These are phyloP conservation scores for Prunus fruticosa DNA, from an alignment of 306 rosid species.

Conservation along the genomic window DNA sequence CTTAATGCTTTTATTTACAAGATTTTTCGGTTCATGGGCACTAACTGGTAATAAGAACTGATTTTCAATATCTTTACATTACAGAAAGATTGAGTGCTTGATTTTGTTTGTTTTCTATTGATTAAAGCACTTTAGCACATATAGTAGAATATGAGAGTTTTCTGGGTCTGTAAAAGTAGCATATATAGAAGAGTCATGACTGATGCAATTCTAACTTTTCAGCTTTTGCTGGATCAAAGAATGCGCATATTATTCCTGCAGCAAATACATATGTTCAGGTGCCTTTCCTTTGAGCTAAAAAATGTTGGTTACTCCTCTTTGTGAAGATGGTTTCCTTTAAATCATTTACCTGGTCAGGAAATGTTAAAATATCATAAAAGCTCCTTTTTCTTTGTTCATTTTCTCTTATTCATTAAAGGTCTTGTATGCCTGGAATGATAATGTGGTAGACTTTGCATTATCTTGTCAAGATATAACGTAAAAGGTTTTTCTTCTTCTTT, in stretches of 20 bases:
- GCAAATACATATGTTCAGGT: conserved; percentile 92
- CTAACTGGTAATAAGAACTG: conserved; percentile 60
- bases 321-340: not conserved
- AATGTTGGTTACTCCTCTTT: not conserved
- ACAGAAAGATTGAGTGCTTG: not conserved
- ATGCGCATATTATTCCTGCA: conserved; percentile 63
- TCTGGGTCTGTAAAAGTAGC: conserved; percentile 22
- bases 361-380: not conserved
- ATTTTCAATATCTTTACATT: not conserved
- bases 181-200: conserved; percentile 22
- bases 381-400: not conserved
- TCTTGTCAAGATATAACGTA: not conserved
- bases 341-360: not conserved
- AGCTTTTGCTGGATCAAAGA: conserved; percentile 82
- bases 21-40: conserved; percentile 62
- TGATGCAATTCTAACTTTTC: conserved; percentile 35
- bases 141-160: conserved; percentile 14
- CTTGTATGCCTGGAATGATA: not conserved
- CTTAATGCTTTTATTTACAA: conserved; percentile 71
- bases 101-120: not conserved
- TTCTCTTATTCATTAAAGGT: not conserved
- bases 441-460: not conserved
- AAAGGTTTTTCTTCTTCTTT: not conserved
- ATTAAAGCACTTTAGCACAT: conserved; percentile 7
- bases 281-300: not conserved